Base-by-base conservation (phyloP, 2,329 filamentous ascomycete species). In the Calonectria naviculata region DNA sequence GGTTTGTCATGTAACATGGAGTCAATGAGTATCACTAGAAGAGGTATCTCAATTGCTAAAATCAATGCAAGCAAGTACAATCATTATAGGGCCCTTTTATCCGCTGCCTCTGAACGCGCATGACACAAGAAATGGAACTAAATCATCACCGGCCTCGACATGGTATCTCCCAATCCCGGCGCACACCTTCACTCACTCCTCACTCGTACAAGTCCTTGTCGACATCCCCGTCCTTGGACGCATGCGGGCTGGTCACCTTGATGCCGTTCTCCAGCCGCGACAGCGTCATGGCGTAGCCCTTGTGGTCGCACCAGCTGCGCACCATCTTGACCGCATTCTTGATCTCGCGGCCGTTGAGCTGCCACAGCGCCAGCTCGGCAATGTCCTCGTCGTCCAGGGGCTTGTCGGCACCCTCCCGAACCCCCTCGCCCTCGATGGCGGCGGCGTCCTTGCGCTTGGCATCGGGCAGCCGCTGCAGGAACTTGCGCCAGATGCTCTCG, bases 311-410 rank as follows among this genome's bases (percentile, higher is more conserved):
- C 85, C 85, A 87, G 24, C 78, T 82, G 62, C 80, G 79, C 1
- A 83, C 83, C 85, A 87, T 86, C 79, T 86, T 84, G 74, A 87
- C 80, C 10, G 83, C 84, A 67, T 83, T 86, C 77, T 87, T 87
- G 73, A 87, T 88, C 80, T 86, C 83, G 26, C 84, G 79, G 5
- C 84, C 86, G 56, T 87, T 88, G 67, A 86, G 80, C 68, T 81
- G 78, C 84, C 82, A 85, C 26, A 81, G 76, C 3, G 80, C 79
- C 13, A 88, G 78, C 72, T 85, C 80, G 31, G 77, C 74, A 5
- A 87, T 70, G 38, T 86, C 83, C 10, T 79, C 80, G 2, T 85
- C 82, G 24, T 76, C 73, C 1, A 82, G 73, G 4, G 73, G 52
- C 49, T 68, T 75, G 4, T 71, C 73, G 8, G 24, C 29, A 2